phyloP scores from a whole-genome alignment of 306 rosid species.

The Vachellia pachyceras region DNA sequence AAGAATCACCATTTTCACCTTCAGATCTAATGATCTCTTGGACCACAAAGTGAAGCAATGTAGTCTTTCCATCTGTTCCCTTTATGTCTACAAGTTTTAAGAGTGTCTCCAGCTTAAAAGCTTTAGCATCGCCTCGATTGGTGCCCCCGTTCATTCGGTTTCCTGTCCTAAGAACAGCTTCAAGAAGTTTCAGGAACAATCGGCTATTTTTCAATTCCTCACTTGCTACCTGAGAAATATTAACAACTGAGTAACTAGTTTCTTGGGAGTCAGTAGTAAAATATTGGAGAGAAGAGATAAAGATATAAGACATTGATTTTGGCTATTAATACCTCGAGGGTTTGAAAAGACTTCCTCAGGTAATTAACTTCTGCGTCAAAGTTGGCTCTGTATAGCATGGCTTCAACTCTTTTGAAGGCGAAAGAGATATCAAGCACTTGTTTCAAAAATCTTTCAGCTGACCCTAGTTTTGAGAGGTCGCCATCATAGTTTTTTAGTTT shows the following conservation, averaged over 20 bases:
- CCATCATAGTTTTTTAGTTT: conserved; percentile 78
- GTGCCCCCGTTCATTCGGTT: conserved; percentile 99
- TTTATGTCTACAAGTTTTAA: conserved; percentile 91
- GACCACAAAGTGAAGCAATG: conserved; percentile 96
- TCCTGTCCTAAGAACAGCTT: conserved; percentile 98
- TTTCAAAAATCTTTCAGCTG: conserved; percentile 96
- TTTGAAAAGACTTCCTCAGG: conserved; percentile 87
- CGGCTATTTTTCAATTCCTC: conserved; percentile 88
- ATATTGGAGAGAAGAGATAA: conserved; percentile 28
- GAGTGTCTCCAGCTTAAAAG: conserved; percentile 93
- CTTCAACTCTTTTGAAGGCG: conserved; percentile 96
- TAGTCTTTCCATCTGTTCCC: conserved; percentile 97
- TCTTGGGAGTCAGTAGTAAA: conserved; percentile 23
- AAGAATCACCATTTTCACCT: conserved; percentile 66
- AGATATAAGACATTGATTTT: conserved; percentile 22
- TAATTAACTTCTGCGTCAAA: conserved; percentile 89
- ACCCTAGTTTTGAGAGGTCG: conserved; percentile 81
- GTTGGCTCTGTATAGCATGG: conserved; percentile 97
- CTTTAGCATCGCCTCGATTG: conserved; percentile 91
- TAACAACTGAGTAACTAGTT: conserved; percentile 31
- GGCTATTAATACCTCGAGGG: conserved; percentile 70
- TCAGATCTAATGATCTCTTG: conserved; percentile 96
- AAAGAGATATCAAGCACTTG: conserved; percentile 86
- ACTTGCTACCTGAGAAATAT: conserved; percentile 79
- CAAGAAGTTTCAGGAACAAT: conserved; percentile 91